A percentile compares a stretch with the other conserved stretches of the same genome.
Conservation (phyloP, 352 stramenopile genomes). For the Phytophthora brassicae region DNA sequence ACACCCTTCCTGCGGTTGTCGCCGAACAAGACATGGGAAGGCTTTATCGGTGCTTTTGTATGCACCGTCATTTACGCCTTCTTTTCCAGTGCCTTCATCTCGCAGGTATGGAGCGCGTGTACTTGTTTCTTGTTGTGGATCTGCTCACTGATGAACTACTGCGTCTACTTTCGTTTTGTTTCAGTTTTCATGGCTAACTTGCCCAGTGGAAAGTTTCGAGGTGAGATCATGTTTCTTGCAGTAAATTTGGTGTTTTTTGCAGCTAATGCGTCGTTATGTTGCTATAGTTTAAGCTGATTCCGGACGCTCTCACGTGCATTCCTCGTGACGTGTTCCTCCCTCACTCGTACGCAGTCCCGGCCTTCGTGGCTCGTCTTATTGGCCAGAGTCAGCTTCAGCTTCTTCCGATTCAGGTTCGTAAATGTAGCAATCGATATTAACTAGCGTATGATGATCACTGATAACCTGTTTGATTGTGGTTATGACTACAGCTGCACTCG, state of each 20-base stretch:
- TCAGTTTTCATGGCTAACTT: slow-evolving; percentile 94
- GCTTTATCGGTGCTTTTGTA: slow-evolving; percentile 96
- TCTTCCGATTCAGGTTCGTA: slow-evolving; percentile 77
- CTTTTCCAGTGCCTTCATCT: slow-evolving; percentile 90
- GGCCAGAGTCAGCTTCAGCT: slow-evolving; percentile 76
- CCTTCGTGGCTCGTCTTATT: slow-evolving; percentile 80
- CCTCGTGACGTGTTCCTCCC: slow-evolving; percentile 64
- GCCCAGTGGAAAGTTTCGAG: slow-evolving; percentile 84
- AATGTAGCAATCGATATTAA: neutral
- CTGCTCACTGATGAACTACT: slow-evolving; percentile 1
- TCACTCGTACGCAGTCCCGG: slow-evolving; percentile 65
- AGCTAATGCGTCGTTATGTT: slow-evolving; percentile 9
- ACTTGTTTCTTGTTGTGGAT: neutral
- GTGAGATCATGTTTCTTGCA: slow-evolving; percentile 15
- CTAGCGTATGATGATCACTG: neutral
- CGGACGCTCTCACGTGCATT: slow-evolving; percentile 66
- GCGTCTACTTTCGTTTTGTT: slow-evolving; percentile 2
- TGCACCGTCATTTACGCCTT: slow-evolving; percentile 95
- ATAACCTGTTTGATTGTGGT: neutral
- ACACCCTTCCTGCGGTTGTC: slow-evolving; percentile 89
- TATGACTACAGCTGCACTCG: slow-evolving; percentile 89
- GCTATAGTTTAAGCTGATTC: slow-evolving; percentile 55
- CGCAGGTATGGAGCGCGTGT: slow-evolving; percentile 48
- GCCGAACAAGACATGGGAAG: slow-evolving; percentile 99
- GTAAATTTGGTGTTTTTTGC: neutral